Evolutionary conservation across 257 asterid species (phyloP).

Genomic region (Jacaranda mimosifolia): DNA sequence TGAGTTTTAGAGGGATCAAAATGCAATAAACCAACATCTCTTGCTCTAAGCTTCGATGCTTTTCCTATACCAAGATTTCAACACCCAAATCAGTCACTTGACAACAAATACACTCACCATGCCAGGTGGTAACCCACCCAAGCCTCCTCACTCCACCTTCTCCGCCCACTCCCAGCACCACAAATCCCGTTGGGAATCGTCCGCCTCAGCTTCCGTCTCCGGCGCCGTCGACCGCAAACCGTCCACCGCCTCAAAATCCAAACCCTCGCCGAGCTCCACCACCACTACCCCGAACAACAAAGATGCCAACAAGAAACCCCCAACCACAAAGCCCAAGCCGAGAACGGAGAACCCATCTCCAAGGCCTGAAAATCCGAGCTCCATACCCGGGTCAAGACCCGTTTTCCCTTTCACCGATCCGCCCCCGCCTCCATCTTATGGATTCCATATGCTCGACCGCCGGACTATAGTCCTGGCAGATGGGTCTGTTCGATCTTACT

Average conservation of each 20-base stretch:
- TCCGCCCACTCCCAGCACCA: constrained; percentile 53
- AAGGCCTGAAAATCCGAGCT: constrained; percentile 44
- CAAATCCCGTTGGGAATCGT: constrained; percentile 60
- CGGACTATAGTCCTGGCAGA: constrained; percentile 76
- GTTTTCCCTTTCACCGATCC: constrained; percentile 69
- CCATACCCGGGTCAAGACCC: constrained; percentile 43
- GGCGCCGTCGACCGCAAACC: constrained; percentile 37
- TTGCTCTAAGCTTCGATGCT: neutral
- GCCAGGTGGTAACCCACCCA: constrained; percentile 59
- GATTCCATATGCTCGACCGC: constrained; percentile 94
- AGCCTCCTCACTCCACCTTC: constrained; percentile 47
- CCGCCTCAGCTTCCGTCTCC: constrained; percentile 44
- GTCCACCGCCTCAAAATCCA: constrained; percentile 46
- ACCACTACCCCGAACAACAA: constrained; percentile 39
- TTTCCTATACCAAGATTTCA: neutral
- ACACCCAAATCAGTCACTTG: neutral
- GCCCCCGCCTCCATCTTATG: constrained; percentile 90
- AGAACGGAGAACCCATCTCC: constrained; percentile 50
- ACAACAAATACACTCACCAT: constrained; percentile 18
- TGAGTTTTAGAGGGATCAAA: constrained; percentile 16
- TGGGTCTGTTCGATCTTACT: constrained; percentile 87
- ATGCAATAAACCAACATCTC: neutral
- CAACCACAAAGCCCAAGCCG: constrained; percentile 49
- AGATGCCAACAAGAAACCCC: constrained; percentile 42
- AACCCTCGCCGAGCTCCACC: constrained; percentile 51